Base-by-base conservation (phyloP, 805 yeast species). In the Metschnikowia baotianmanensis region DNA sequence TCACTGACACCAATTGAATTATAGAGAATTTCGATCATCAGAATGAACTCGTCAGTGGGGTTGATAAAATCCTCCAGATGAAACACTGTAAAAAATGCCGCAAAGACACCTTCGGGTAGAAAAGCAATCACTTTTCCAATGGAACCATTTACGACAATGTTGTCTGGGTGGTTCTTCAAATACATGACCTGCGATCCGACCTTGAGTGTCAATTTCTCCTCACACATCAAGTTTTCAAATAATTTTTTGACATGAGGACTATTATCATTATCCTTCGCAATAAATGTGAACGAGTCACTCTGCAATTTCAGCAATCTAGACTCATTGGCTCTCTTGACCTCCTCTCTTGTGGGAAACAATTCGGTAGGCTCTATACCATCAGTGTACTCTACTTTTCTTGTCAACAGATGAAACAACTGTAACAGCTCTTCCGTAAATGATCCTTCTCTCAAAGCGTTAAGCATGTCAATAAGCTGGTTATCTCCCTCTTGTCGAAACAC, bases 151-250 rank as follows among this genome's bases (percentile, higher is more conserved):
- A 85, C 93, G 34, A 86, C 65, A 0, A 79, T 72, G 21, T 77
- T 82, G 55, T 83, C 91, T 5, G 42, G 38, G 42, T 81, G 71
- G 55, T 86, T 86, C 56, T 85, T 85, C 34, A 85, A 72, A 71
- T 85, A 78, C 91, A 86, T 85, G 1, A 86, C 95, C 61, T 85
- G 93, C 0, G 91, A 87, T 32, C 83, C 83, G 40, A 73, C 73
- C 53, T 84, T 86, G 52, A 86, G 62, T 2, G 67, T 71, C 12
- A 93, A 56, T 6, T 52, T 57, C 42, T 74, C 72, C 20, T 83
- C 85, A 32, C 93, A 95, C 84, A 90, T 82, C 28, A 87, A 68
- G 33, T 75, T 72, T 16, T 83, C 82, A 36, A 82, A 61, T 42
- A 67, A 55, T 24, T 64, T 58, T 15, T 58, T 43, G 2, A 63